A percentile compares a stretch with the other conserved stretches of the same genome.
Conservation (phyloP, 2,329 filamentous ascomycete species). For the Trichoderma citrinoviride region DNA sequence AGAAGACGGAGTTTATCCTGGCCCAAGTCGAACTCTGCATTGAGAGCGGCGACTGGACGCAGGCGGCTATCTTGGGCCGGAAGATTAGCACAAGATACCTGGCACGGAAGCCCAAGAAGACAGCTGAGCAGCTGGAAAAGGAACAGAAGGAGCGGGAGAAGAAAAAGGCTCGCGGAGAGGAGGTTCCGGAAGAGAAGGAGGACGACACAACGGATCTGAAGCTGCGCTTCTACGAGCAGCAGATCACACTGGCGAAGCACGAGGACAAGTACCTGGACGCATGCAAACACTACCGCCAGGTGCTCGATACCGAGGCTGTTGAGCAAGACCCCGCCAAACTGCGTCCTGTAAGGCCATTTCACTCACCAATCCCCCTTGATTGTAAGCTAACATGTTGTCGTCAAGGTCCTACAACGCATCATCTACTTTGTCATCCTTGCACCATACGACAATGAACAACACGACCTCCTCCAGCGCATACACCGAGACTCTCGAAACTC, state of each 20-base stretch:
- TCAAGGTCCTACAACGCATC: constrained; percentile 82
- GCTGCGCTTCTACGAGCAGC: constrained; percentile 93
- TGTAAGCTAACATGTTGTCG: constrained; percentile 14
- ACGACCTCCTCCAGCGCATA: constrained; percentile 92
- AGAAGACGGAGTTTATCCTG: constrained; percentile 98
- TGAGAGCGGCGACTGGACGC: constrained; percentile 92
- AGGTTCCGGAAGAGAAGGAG: constrained; percentile 72
- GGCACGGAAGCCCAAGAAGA: constrained; percentile 85
- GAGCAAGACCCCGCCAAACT: constrained; percentile 86
- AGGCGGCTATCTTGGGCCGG: constrained; percentile 86
- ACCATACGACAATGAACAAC: constrained; percentile 97
- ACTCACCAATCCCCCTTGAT: neutral
- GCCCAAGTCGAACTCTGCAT: constrained; percentile 94
- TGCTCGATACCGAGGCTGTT: constrained; percentile 92
- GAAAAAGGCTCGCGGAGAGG: constrained; percentile 74
- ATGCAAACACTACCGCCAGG: constrained; percentile 97
- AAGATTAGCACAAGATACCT: constrained; percentile 98
- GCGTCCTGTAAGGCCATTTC: constrained; percentile 63
- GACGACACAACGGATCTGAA: constrained; percentile 97
- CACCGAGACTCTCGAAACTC: constrained; percentile 79
- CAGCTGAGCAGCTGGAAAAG: constrained; percentile 83
- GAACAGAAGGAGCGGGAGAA: constrained; percentile 85
- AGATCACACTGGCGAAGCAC: constrained; percentile 92
- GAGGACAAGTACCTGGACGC: constrained; percentile 96
- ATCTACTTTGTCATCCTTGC: constrained; percentile 97